A percentile compares a stretch with the other conserved stretches of the same genome.
Evolutionary conservation across 23 red algal genomes (phyloP).

Genomic region (Gracilaria caudata): DNA sequence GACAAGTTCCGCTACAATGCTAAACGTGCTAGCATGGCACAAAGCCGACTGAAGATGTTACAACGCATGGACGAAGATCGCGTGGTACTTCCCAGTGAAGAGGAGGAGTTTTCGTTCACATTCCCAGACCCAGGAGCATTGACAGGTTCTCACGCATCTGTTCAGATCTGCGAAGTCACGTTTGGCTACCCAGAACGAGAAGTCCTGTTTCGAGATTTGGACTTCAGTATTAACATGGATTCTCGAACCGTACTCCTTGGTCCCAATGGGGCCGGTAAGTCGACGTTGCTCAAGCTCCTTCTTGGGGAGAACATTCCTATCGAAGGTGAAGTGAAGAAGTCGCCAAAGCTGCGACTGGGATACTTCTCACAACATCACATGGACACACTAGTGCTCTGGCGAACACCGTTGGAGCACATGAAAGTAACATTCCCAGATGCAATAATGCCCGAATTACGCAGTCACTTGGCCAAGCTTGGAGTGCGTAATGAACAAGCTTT

Average conservation of each 20-base stretch:
- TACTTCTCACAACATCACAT: conserved; percentile 99
- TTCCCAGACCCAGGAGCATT: conserved; percentile 91
- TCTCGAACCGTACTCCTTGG: conserved; percentile 86
- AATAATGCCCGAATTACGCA: conserved; percentile 64
- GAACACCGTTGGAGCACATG: conserved; percentile 94
- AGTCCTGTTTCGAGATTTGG: conserved; percentile 63
- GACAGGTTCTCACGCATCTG: conserved; percentile 78
- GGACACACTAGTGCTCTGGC: conserved; percentile 86
- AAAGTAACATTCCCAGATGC: conserved; percentile 81
- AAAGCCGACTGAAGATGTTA: conserved; percentile 91
- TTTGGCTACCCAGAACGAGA: conserved; percentile 74
- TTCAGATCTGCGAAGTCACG: conserved; percentile 82
- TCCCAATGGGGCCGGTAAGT: conserved; percentile 89
- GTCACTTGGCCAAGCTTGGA: conserved; percentile 80
- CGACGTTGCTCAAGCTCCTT: conserved; percentile 92
- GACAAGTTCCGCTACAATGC: conserved; percentile 92
- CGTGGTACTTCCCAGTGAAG: conserved; percentile 80
- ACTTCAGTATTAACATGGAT: conserved; percentile 93
- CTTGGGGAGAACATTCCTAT: conserved; percentile 81
- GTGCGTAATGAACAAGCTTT: conserved; percentile 81
- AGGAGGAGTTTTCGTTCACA: conserved; percentile 82
- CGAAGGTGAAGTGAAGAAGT: conserved; percentile 77
- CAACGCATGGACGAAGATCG: conserved; percentile 87
- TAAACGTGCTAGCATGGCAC: conserved; percentile 91
- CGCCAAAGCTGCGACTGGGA: conserved; percentile 88